phyloP scores from a whole-genome alignment of 192 early-diverging fungal species.

The Umbelopsis ramanniana region DNA sequence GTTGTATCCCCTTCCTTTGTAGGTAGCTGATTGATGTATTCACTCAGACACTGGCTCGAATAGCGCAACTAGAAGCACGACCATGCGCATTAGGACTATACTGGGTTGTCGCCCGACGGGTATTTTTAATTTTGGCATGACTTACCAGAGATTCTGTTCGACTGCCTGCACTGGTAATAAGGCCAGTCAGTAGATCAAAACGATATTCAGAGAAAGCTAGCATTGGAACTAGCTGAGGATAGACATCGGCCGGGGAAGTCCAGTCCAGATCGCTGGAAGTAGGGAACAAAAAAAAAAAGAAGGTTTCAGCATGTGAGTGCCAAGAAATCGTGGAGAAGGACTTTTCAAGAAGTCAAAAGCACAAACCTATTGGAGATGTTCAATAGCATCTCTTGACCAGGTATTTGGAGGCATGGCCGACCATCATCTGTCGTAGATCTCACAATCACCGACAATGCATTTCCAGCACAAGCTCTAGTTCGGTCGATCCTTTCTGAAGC shows the following conservation, averaged over 20 bases:
- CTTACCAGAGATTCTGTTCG: constrained; percentile 77
- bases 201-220: constrained; percentile 61
- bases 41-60: constrained; percentile 64
- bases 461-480: constrained; percentile 75
- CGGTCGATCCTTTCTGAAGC: constrained; percentile 93
- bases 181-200: constrained; percentile 62
- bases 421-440: constrained; percentile 30
- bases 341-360: neutral
- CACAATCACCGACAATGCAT: constrained; percentile 57
- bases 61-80: constrained; percentile 56
- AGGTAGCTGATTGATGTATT: constrained; percentile 58
- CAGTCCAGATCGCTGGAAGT: constrained; percentile 57
- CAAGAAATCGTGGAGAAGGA: neutral
- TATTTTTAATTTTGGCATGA: neutral
- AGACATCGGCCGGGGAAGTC: constrained; percentile 65
- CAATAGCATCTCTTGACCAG: neutral
- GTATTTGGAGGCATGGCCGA: neutral
- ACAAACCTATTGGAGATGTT: neutral
- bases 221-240: constrained; percentile 60
- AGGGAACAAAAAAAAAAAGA: neutral
- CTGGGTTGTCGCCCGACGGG: neutral
- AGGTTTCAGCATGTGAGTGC: neutral
- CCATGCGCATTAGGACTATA: neutral
- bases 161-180: constrained; percentile 80
- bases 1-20: constrained; percentile 19